Percentiles rank a stretch among this genome's conserved stretches.
These are phyloP conservation scores for Ascochyta clinopodiicola DNA, from an alignment of 2,329 filamentous ascomycete genomes.

Conservation along the genomic window DNA sequence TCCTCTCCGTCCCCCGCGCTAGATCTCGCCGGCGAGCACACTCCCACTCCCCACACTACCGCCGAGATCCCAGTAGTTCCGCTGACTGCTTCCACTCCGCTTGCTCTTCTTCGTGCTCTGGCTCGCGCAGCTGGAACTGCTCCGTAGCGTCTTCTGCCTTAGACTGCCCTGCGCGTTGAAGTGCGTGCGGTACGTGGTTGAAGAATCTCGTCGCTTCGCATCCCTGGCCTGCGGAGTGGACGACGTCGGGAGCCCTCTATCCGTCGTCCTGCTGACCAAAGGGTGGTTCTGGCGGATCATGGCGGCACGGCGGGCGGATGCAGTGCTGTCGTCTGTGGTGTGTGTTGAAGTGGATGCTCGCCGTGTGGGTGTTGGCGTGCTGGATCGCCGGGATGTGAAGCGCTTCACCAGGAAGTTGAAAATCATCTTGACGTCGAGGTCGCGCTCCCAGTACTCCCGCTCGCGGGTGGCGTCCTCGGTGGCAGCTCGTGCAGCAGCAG, in stretches of 20 bases:
- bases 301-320: slow-evolving; percentile 72
- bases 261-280: slow-evolving; percentile 67
- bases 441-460: slow-evolving; percentile 88
- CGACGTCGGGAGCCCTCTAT: slow-evolving; percentile 36
- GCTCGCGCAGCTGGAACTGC: slow-evolving; percentile 77
- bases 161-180: slow-evolving; percentile 26
- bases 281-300: slow-evolving; percentile 90
- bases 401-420: slow-evolving; percentile 68
- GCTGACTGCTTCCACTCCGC: slow-evolving; percentile 71
- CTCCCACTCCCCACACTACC: slow-evolving; percentile 76
- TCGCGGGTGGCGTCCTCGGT: slow-evolving; percentile 53
- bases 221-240: slow-evolving; percentile 25
- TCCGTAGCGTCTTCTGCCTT: slow-evolving; percentile 34
- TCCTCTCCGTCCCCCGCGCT: background rate
- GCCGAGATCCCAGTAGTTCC: slow-evolving; percentile 93
- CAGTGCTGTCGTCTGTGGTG: slow-evolving; percentile 28
- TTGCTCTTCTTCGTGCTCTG: slow-evolving; percentile 82
- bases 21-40: slow-evolving; percentile 18
- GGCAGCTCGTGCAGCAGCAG: slow-evolving; percentile 21
- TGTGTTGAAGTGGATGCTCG: slow-evolving; percentile 36
- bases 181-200: slow-evolving; percentile 27
- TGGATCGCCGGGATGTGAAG: slow-evolving; percentile 46
- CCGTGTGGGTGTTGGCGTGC: slow-evolving; percentile 28
- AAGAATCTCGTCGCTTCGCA: slow-evolving; percentile 25
- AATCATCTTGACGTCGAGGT: slow-evolving; percentile 88